Base-by-base conservation (phyloP, 106 monocot genomes). In the Dendrobium catenatum region DNA sequence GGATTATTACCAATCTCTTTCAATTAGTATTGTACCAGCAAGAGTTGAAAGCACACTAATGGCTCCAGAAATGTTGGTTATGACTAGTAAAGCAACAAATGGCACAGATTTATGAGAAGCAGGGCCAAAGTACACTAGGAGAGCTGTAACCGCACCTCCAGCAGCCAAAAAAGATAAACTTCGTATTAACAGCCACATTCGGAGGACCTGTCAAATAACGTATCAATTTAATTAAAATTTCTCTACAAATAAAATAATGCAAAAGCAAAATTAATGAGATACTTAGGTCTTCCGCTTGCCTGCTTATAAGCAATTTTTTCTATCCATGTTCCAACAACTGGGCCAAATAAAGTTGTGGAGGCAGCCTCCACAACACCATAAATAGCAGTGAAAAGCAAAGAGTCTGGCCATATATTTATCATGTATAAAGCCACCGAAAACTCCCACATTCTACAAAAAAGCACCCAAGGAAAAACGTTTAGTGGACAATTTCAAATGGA, bases 381-480 rank as follows among this genome's bases (percentile, higher is more conserved):
- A n/a, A 91, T 47, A 42, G 95, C 95, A 74, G 94, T 88, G 81
- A 98, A 93, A 49, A 95, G 88, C 77, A 98, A 82, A 83, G 98
- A 98, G 46, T 88, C 86, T 17, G 94, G 94, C 89, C 94, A 94
- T 70, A 94, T 89, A 73, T 80, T 86, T 15, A 97, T 97, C 97
- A 97, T 97, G 83, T 94, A 97, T 47, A 97, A 81, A 44, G 88
- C 94, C 74, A 97, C 94, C 31, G 94, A 97, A 80, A 97, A 97
- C 75, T 97, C 97, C 92, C 97, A 97, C 97, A 97, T 97, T 73
- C 97, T 96, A 88, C 78, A 85, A 73, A 19, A 66, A 22, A 22
- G 9, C 18, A 17, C 3, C 1, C 24, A 26, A 66, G 7, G 26
- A 66, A 26, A 66, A 66, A 66, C 22, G 6, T 10, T 51, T 51